Evolutionary conservation across 768 basidiomycete species (phyloP).

Genomic region (Trametopsis cervina): DNA sequence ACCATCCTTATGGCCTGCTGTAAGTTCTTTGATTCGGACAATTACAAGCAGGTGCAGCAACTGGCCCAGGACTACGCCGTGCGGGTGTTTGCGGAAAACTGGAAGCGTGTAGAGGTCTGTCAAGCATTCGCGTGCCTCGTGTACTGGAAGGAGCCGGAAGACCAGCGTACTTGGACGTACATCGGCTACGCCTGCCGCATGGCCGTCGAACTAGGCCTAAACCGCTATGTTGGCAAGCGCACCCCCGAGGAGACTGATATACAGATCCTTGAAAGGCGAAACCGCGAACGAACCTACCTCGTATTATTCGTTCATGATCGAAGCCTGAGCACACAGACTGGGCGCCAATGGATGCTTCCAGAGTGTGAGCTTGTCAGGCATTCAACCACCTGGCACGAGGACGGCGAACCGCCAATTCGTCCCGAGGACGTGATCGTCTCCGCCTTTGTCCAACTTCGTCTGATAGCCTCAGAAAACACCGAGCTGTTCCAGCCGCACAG

Average conservation of each 20-base stretch:
- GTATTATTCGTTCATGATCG: conserved; percentile 85
- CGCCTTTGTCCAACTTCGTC: conserved; percentile 70
- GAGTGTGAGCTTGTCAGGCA: conserved; percentile 77
- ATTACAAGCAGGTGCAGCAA: conserved; percentile 61
- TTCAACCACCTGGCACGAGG: conserved; percentile 65
- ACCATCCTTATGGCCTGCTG: conserved; percentile 77
- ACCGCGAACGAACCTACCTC: conserved; percentile 80
- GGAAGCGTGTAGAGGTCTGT: conserved; percentile 79
- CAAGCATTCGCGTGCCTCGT: conserved; percentile 86
- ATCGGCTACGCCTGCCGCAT: conserved; percentile 87
- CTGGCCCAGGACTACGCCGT: conserved; percentile 71
- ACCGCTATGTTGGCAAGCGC: conserved; percentile 54
- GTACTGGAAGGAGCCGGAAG: conserved; percentile 87
- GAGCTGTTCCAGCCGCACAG: conserved; percentile 59
- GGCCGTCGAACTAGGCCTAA: conserved; percentile 79
- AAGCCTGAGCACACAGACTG: conserved; percentile 80
- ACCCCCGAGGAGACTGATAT: conserved; percentile 55
- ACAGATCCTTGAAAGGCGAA: conserved; percentile 68
- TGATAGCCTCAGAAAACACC: conserved; percentile 57
- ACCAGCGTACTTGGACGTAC: conserved; percentile 82
- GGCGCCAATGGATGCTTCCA: conserved; percentile 82
- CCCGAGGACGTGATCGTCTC: conserved; percentile 79
- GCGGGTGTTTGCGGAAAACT: conserved; percentile 70
- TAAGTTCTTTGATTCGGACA: conserved; percentile 72
- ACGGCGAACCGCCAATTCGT: conserved; percentile 42